Base-by-base conservation (phyloP, 306 rosid species). In the Trifolium pratense region DNA sequence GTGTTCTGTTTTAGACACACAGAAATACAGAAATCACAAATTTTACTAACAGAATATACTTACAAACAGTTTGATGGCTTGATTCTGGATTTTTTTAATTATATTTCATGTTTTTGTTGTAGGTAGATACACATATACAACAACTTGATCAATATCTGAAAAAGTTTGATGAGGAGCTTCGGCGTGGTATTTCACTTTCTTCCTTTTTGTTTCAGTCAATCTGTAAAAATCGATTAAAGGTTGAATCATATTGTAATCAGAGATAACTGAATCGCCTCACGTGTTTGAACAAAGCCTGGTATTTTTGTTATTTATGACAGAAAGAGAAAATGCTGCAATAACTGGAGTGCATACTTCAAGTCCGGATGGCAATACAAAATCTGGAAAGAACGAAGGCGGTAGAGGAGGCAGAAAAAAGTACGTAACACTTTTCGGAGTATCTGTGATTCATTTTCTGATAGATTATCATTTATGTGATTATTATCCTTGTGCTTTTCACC, bases 141-240 rank as follows among this genome's bases (percentile, higher is more conserved):
- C 97, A 94, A 70, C 98, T 94, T 83, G 98, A 94, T 84, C 96
- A 91, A 51, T 89, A 89, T 84, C 89, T 91, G 88, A 94, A 87
- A 80, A 94, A 79, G 74, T 83, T 88, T 79, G 96, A 87, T 64
- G 98, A 90, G 80, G 91, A 91, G 68, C 86, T 89, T 74, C 89
- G 92, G 26, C 97, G 89, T 17, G 96, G 97, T 93, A 89, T 58
- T 76, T 23, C 37, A 62, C 76, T 71, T 75, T 45, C 57, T 66
- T 25, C 68, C 45, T 46, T 72, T 83, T 56, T 56, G 34, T 52
- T 43, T 60, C 23, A 31, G 39, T 65, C 34, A 61, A 55, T 73
- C 15, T 72, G 17, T 68, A 40, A 61, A 51, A 51, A 36, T 72
- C 48, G 16, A 31, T 66, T 60, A 26, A 67, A 29, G 20, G 9